Evolutionary conservation across 2,329 filamentous ascomycete species (phyloP), one percentile per base, ranked within the genome.

Genomic region (Exophiala bonariae): DNA sequence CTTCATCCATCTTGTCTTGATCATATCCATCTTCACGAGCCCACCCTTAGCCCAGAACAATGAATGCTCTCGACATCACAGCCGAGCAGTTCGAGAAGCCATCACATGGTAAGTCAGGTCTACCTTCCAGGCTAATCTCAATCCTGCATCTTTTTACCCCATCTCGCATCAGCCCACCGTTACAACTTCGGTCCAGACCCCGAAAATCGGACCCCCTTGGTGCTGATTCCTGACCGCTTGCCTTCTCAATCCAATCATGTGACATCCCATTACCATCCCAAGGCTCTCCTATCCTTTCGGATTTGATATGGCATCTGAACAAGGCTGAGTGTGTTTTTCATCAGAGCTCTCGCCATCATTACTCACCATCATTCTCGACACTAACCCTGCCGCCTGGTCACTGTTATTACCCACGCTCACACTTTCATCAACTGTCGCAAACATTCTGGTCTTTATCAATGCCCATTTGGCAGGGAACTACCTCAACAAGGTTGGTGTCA

Each of bases 371-470:
- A 79, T 99, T 62, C 80, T 99, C 72, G 93, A 99, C 73, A 96
- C 92, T 19, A 99, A 99, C 66, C 93, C 93, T 2, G 87, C 91
- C 60, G 91, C 93, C 60, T 96, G 93, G 93, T 83, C 88, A 5
- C 78, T 88, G 50, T 80, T 97, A 35, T 77, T 84, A 51, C 71
- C 82, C 47, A 81, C 80, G 23, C 82, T 97, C 6, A 83, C 92
- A 20, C 80, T 99, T 51, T 87, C 87, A 40, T 85, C 86, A 62
- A 89, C 89, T 52, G 77, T 99, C 50, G 89, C 92, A 52, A 86
- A 92, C 70, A 80, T 97, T 55, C 85, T 97, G 62, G 86, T 99
- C 73, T 97, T 96, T 72, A 85, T 96, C 72, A 97, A 99, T 68
- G 89, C 92, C 45, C 95, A 99, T 65, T 80, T 99, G 23, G 90